Percentiles rank a stretch among this genome's conserved stretches.
Evolutionary conservation across 2,329 filamentous ascomycete species (phyloP).

Genomic region (Albifimbria verrucaria): DNA sequence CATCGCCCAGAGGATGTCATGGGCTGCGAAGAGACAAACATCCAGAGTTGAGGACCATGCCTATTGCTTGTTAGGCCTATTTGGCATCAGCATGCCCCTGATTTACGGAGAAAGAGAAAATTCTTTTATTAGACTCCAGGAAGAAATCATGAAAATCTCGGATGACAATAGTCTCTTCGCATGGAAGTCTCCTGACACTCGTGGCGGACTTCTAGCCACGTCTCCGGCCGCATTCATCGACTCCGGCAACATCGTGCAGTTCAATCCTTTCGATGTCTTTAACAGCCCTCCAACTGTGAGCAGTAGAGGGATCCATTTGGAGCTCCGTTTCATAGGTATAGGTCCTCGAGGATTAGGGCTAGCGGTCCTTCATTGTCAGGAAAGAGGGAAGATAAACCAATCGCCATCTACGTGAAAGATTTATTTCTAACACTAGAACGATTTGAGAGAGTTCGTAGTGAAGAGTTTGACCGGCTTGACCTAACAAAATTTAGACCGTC

Average conservation of each 20-base stretch:
- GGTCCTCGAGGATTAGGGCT: slow-evolving; percentile 1
- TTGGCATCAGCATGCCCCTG: slow-evolving; percentile 17
- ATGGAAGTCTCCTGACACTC: neutral
- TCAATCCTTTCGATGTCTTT: slow-evolving; percentile 5
- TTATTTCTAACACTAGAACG: slow-evolving; percentile 10
- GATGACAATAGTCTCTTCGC: slow-evolving; percentile 16
- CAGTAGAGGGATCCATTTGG: slow-evolving; percentile 7
- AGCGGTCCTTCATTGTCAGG: slow-evolving; percentile 5
- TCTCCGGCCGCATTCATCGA: slow-evolving; percentile 2
- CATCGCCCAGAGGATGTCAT: slow-evolving; percentile 16
- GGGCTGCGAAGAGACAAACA: slow-evolving; percentile 14
- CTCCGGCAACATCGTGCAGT: neutral
- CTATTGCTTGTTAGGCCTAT: slow-evolving; percentile 19
- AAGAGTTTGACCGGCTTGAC: neutral
- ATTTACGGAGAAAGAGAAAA: slow-evolving; percentile 17
- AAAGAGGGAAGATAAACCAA: neutral
- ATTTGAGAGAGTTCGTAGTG: slow-evolving; percentile 3
- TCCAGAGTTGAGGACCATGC: slow-evolving; percentile 16
- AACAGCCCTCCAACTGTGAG: slow-evolving; percentile 6
- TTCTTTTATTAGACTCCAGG: slow-evolving; percentile 20
- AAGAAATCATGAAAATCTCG: slow-evolving; percentile 17
- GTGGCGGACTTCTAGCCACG: neutral
- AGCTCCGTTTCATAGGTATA: slow-evolving; percentile 3
- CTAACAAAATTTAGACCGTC: neutral
- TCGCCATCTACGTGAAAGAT: slow-evolving; percentile 4